Base-by-base conservation (phyloP, 129 eudicot species). In the Arctium minus region DNA sequence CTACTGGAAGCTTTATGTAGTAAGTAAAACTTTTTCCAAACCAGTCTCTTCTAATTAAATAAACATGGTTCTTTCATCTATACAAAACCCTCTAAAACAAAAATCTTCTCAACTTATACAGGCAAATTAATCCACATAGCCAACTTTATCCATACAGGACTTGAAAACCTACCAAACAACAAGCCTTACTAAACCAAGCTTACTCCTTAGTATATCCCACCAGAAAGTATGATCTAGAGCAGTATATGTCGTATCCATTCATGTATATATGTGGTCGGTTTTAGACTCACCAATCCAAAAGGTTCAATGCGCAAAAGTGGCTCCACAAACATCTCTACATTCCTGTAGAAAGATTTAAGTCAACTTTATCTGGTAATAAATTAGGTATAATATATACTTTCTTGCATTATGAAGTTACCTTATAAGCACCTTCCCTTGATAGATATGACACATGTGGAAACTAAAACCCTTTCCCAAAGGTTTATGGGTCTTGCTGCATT, bases 241-340 rank as follows among this genome's bases (percentile, higher is more conserved):
- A 39, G 44, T 6, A 40, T 40, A 40, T 40, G 46, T 40, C 8
- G 46, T 40, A 6, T 40, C 1, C 46, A 40, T 40, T 40, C 40
- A 37, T 38, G 7, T 42, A 0, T 7, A 42, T 8, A 73, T 17
- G 4, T 48, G 37, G 0, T 37, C 42, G 44, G 8, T 27, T 74
- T 38, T 42, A 42, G 31, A 18, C 89, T 89, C 69, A 93, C 98
- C 96, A 93, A 72, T 88, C 87, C 76, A 3, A 84, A 70, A 38
- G 92, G 90, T 60, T 88, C 91, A 62, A 89, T 77, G 78, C 85
- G 88, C 80, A 87, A 89, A 48, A 93, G 62, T 50, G 96, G 98
- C 85, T 91, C 90, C 88, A 91, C 77, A 91, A 89, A 88, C 86
- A 91, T 93, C 85, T 91, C 98, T 83, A 91, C 94, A 77, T 93